Conservation (phyloP, 495 filamentous ascomycete species). For the Cercophora newfieldiana region DNA sequence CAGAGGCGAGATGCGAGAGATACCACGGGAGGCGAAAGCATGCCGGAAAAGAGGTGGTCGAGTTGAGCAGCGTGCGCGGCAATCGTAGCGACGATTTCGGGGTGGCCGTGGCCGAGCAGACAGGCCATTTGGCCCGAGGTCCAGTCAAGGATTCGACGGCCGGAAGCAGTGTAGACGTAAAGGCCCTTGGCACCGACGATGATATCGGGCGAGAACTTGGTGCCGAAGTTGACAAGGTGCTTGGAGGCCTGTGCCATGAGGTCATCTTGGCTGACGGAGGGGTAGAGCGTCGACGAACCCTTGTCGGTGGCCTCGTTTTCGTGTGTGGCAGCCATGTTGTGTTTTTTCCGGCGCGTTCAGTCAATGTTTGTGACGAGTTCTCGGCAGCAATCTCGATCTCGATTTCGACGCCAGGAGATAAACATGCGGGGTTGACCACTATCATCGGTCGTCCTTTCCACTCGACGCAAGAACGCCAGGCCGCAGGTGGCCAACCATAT, state of each 20-base stretch:
- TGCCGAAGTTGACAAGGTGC: conserved; percentile 32
- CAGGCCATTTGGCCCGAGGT: conserved; percentile 60
- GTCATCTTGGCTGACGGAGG: conserved; percentile 8
- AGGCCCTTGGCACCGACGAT: conserved; percentile 27
- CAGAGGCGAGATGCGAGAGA: conserved; percentile 47
- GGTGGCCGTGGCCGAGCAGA: conserved; percentile 57
- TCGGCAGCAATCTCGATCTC: no score
- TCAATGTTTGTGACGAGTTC: no score
- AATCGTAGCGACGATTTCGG: conserved; percentile 55
- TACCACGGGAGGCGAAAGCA: conserved; percentile 55
- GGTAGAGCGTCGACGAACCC: conserved; percentile 11
- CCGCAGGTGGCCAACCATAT: no score
- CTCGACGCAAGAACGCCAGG: no score
- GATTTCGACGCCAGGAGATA: no score
- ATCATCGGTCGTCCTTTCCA: no score
- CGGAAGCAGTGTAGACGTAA: conserved; percentile 29
- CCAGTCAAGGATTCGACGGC: conserved; percentile 50
- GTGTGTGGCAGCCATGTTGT: neutral
- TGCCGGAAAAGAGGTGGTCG: conserved; percentile 57
- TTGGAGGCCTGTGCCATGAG: conserved; percentile 19
- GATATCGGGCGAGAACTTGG: conserved; percentile 28
- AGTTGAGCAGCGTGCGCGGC: conserved; percentile 42
- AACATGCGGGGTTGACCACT: no score
- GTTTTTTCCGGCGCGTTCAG: no score
- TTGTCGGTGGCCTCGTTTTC: neutral